Percentiles rank a stretch among this genome's conserved stretches.
phyloP scores from a whole-genome alignment of 805 yeast species.

The Candida nanaspora region DNA sequence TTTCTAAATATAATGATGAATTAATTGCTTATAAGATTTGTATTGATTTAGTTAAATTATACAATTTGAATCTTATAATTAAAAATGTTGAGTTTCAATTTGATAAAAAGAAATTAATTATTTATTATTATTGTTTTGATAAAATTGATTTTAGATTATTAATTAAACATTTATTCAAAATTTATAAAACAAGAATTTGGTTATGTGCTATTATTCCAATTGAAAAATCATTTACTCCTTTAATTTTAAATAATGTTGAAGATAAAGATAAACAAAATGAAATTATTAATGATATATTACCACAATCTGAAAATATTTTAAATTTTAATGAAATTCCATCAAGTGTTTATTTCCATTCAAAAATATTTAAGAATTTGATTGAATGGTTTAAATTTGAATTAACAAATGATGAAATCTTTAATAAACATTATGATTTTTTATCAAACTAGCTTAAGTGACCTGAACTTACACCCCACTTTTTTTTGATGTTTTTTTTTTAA shows the following conservation, averaged over 20 bases:
- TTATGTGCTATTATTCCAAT: constrained; percentile 59
- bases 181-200: constrained; percentile 78
- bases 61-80: constrained; percentile 46
- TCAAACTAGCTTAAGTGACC: no score
- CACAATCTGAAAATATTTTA: constrained; percentile 21
- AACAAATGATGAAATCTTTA: constrained; percentile 17
- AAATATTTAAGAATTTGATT: constrained; percentile 40
- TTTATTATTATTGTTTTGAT: constrained; percentile 58
- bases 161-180: constrained; percentile 66
- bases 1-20: constrained; percentile 63
- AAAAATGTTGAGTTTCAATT: constrained; percentile 77
- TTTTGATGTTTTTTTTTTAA: neutral
- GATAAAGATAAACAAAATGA: constrained; percentile 7
- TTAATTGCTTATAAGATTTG: constrained; percentile 64
- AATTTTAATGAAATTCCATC: constrained; percentile 25
- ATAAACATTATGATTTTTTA: constrained; percentile 21
- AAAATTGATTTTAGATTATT: constrained; percentile 69
- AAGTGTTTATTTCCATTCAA: constrained; percentile 47
- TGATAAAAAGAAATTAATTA: constrained; percentile 70
- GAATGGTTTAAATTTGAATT: constrained; percentile 36
- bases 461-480: neutral
- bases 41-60: constrained; percentile 31
- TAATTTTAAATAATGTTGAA: constrained; percentile 23
- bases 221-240: constrained; percentile 25
- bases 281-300: constrained; percentile 6